Evolutionary conservation across 441 rosid genomes (phyloP).

Genomic region (Gossypium davidsonii): DNA sequence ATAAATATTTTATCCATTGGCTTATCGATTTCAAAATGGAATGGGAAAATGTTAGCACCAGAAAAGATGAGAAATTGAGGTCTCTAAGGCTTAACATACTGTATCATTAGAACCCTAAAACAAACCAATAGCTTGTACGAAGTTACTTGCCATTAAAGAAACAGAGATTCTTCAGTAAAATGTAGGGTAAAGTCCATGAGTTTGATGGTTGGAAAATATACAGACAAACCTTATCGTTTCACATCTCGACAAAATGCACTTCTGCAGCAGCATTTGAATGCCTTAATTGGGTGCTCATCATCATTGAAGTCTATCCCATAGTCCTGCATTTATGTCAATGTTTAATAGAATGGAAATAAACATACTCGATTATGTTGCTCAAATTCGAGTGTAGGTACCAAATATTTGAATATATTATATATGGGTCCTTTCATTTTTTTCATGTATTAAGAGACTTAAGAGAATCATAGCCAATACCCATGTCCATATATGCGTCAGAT

Average conservation of each 20-base stretch:
- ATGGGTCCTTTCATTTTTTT: not conserved
- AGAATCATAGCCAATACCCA: not conserved
- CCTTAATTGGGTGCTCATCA: slow-evolving; percentile 63
- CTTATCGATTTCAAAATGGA: too few species aligned
- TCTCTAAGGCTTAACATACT: not conserved
- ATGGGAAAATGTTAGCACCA: too few species aligned
- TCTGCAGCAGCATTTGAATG: slow-evolving; percentile 67
- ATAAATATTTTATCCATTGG: too few species aligned
- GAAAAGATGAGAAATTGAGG: too few species aligned
- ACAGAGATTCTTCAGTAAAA: not conserved
- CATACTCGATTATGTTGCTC: not conserved
- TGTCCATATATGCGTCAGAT: too few species aligned
- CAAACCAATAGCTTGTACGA: not conserved
- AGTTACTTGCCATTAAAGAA: not conserved
- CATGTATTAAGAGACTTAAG: not conserved
- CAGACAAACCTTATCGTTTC: slow-evolving; percentile 26
- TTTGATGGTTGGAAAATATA: not conserved
- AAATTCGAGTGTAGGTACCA: not conserved
- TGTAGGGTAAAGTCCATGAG: not conserved
- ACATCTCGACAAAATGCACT: slow-evolving; percentile 60
- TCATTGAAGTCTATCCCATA: slow-evolving; percentile 77
- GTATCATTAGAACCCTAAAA: not conserved
- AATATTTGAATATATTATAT: not conserved
- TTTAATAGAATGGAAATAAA: not conserved
- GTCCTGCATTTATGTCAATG: slow-evolving; percentile 46